Evolutionary conservation across 306 rosid species (phyloP).

Genomic region (Mucuna pruriens): DNA sequence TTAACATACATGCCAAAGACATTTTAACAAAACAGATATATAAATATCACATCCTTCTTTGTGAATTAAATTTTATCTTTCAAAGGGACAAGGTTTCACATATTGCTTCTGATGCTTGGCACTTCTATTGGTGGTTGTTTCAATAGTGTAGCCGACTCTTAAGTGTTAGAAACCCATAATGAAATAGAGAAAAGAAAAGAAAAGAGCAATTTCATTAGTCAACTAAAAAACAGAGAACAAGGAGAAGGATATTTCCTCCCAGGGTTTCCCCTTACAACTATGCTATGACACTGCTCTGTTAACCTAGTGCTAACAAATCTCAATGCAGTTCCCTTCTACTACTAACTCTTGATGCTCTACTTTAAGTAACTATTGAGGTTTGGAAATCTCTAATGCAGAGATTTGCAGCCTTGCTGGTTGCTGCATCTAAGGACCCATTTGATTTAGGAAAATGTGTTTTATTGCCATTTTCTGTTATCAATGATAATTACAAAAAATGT

Average conservation of each 20-base stretch:
- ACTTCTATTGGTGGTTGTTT: background rate
- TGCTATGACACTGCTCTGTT: background rate
- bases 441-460: background rate
- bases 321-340: background rate
- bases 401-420: background rate
- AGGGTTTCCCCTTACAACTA: background rate
- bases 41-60: slow-evolving; percentile 4
- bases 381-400: background rate
- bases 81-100: background rate
- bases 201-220: background rate
- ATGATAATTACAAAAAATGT: background rate
- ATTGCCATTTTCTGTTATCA: background rate
- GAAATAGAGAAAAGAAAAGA: background rate
- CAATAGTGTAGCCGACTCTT: background rate
- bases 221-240: background rate
- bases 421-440: background rate
- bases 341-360: background rate
- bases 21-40: slow-evolving; percentile 25
- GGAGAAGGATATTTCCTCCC: background rate
- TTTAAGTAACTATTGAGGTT: background rate
- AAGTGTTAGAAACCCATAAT: background rate
- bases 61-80: background rate
- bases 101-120: background rate
- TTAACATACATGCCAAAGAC: background rate
- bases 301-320: background rate